These are phyloP conservation scores for Neofusicoccum ribis DNA, from an alignment of 2,329 filamentous ascomycete genomes.

Conservation along the genomic window DNA sequence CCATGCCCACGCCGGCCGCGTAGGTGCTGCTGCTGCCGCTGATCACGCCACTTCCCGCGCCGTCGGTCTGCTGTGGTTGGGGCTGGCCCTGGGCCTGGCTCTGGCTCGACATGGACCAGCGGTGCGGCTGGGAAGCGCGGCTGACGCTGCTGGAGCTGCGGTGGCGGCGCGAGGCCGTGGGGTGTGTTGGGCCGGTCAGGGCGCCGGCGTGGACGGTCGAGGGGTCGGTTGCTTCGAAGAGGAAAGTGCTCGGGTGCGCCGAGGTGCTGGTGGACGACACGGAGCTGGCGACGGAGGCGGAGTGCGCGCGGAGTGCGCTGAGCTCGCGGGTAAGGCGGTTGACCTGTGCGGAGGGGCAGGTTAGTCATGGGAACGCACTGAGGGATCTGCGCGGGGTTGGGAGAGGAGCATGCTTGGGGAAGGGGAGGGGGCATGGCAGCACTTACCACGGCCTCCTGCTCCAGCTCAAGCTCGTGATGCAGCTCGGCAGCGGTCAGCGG, in stretches of 20 bases:
- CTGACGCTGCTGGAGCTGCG: slow-evolving; percentile 56
- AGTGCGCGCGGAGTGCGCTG: slow-evolving; percentile 72
- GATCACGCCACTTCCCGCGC: neutral
- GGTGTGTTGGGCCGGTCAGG: slow-evolving; percentile 51
- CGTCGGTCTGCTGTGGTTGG: neutral
- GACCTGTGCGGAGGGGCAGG: slow-evolving; percentile 58
- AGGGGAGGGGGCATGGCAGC: neutral
- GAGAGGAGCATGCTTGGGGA: neutral
- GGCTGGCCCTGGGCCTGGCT: neutral
- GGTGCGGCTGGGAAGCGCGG: slow-evolving; percentile 29
- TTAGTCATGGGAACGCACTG: neutral
- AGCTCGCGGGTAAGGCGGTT: slow-evolving; percentile 92
- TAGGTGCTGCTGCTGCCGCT: slow-evolving; percentile 17
- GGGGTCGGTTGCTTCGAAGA: slow-evolving; percentile 49
- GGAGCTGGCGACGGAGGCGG: slow-evolving; percentile 60
- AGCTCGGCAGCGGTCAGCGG: slow-evolving; percentile 87
- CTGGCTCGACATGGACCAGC: slow-evolving; percentile 37
- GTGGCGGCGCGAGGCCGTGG: slow-evolving; percentile 57
- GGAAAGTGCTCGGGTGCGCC: slow-evolving; percentile 36
- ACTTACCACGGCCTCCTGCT: slow-evolving; percentile 88
- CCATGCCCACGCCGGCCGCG: slow-evolving; percentile 8
- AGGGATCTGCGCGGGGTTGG: neutral
- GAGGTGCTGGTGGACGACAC: slow-evolving; percentile 54
- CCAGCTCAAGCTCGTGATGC: slow-evolving; percentile 86
- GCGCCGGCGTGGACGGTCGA: slow-evolving; percentile 43